Base-by-base conservation (phyloP, 2,329 filamentous ascomycete species). In the Cryphonectria nitschkei region DNA sequence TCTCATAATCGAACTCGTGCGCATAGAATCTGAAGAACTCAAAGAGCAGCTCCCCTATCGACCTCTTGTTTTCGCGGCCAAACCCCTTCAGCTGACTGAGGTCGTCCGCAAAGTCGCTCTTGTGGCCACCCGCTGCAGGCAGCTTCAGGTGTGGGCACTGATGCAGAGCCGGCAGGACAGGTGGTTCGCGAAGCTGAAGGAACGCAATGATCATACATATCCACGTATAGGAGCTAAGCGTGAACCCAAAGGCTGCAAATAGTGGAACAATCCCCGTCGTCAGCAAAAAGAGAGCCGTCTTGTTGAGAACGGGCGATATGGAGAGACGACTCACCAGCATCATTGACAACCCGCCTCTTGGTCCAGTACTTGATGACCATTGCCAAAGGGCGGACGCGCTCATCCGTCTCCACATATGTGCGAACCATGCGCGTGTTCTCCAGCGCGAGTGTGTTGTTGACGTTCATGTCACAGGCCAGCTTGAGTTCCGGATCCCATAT, bases 351-450 rank as follows among this genome's bases (percentile, higher is more conserved):
- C 80, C 96, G 90, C 80, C 89, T 89, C 82, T 96, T 93, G 69
- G 96, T 97, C 96, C 96, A 99, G 83, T 98, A 89, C 81, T 99
- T 99, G 82, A 99, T 89, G 72, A 97, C 93, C 94, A 99, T 98
- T 22, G 96, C 95, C 75, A 99, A 84, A 61, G 93, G 94, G 60
- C 96, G 90, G 69, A 99, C 94, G 73, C 96, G 90, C 54, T 94
- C 90, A 80, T 99, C 96, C 70, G 97, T 92, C 77, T 97, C 91
- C 73, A 99, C 94, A 81, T 99, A 99, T 0, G 94, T 97, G 79
- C 95, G 93, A 76, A 99, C 96, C 95, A 99, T 97, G 66, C 95
- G 90, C 19, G 96, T 99, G 78, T 99, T 99, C 80, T 98, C 95
- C 73, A 99, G 84, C 4, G 96, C 96, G 68, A 97, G 82, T 0